A percentile compares a stretch with the other conserved stretches of the same genome.
Evolutionary conservation across 2,329 filamentous ascomycete genomes (phyloP).

Genomic region (Alternaria brassicicola): DNA sequence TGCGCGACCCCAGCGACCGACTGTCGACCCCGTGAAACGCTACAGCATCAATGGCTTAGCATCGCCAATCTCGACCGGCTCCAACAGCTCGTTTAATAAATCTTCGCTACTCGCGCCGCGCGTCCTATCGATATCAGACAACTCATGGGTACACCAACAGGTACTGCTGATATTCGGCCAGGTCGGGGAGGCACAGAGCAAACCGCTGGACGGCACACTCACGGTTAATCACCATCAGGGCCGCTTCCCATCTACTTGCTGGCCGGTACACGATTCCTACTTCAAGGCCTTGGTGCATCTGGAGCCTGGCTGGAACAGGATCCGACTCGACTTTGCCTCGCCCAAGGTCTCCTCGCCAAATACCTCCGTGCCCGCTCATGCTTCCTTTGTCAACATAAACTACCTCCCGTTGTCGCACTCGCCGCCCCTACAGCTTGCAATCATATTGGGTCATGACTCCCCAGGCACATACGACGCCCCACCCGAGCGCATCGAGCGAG

Average conservation of each 20-base stretch:
- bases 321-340: slow-evolving; percentile 86
- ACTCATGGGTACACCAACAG: slow-evolving; percentile 93
- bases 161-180: slow-evolving; percentile 81
- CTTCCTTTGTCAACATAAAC: slow-evolving; percentile 80
- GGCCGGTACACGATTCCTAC: slow-evolving; percentile 87
- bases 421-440: slow-evolving; percentile 87
- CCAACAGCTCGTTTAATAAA: slow-evolving; percentile 57
- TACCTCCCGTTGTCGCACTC: slow-evolving; percentile 79
- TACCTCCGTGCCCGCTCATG: slow-evolving; percentile 72
- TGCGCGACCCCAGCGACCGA: slow-evolving; percentile 52
- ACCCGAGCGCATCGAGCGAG: slow-evolving; percentile 74
- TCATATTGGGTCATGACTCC: slow-evolving; percentile 87
- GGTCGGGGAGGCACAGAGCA: slow-evolving; percentile 73
- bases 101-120: slow-evolving; percentile 81
- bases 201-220: slow-evolving; percentile 76
- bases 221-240: slow-evolving; percentile 84
- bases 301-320: slow-evolving; percentile 85
- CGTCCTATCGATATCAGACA: slow-evolving; percentile 78
- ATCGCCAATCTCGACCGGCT: slow-evolving; percentile 57
- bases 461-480: slow-evolving; percentile 82
- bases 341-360: slow-evolving; percentile 76
- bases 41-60: slow-evolving; percentile 64
- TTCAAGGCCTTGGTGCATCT: slow-evolving; percentile 93
- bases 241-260: slow-evolving; percentile 78
- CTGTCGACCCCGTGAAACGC: slow-evolving; percentile 56